phyloP scores from a whole-genome alignment of 164 flowering plant genomes.

The Piper betle region DNA sequence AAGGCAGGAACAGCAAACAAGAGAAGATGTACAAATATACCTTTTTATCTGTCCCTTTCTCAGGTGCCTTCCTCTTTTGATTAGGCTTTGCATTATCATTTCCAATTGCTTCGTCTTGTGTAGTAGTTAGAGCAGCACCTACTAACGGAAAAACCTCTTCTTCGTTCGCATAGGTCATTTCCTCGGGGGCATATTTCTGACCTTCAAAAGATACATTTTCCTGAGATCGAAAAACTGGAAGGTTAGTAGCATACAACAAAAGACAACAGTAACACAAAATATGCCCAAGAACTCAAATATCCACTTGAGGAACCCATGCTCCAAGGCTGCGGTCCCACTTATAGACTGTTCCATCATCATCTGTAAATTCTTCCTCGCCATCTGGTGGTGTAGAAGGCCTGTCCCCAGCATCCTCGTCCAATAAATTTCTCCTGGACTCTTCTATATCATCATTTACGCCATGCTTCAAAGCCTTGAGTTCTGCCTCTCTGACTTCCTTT shows the following conservation, averaged over 20 bases:
- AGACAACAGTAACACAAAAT: not conserved
- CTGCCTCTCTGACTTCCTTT: conserved; percentile 62
- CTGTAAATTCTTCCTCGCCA: conserved; percentile 91
- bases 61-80: conserved; percentile 60
- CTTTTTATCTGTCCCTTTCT: conserved; percentile 54
- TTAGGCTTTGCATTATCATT: conserved; percentile 17
- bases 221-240: conserved; percentile 17
- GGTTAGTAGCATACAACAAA: not conserved
- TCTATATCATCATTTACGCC: conserved; percentile 15
- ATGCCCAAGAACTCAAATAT: conserved; percentile 7
- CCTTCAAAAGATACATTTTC: conserved; percentile 17
- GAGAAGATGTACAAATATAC: conserved; percentile 12
- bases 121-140: conserved; percentile 18
- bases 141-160: conserved; percentile 65
- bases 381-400: conserved; percentile 77
- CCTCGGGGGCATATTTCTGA: conserved; percentile 39
- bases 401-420: conserved; percentile 23
- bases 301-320: conserved; percentile 97
- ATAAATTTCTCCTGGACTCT: conserved; percentile 3
- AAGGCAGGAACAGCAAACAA: not conserved
- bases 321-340: conserved; percentile 75
- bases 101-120: conserved; percentile 13
- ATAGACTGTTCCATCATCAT: conserved; percentile 93
- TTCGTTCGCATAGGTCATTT: conserved; percentile 63
- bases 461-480: conserved; percentile 25